phyloP scores from a whole-genome alignment of 208 protist species.

The Phytomonas francai region DNA sequence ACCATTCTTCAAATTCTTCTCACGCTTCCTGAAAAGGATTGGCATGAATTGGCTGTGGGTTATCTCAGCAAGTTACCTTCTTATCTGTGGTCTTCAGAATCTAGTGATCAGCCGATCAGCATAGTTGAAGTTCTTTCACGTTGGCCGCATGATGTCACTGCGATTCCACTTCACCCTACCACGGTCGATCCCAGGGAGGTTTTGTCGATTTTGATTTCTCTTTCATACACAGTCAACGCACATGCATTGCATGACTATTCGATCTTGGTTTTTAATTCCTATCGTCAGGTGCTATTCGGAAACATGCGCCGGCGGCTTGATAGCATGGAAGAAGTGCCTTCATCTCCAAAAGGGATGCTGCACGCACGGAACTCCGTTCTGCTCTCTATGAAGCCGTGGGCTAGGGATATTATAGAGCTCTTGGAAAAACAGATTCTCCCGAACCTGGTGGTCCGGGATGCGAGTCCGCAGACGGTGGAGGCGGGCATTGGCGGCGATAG shows the following conservation, averaged over 20 bases:
- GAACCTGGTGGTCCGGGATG: neutral
- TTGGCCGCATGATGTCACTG: neutral
- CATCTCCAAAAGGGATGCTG: neutral
- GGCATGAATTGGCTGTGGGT: neutral
- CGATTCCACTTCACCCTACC: neutral
- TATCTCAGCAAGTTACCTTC: neutral
- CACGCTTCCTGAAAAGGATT: neutral
- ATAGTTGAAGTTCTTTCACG: neutral
- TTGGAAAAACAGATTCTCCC: neutral
- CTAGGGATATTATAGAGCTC: neutral
- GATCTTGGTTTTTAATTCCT: neutral
- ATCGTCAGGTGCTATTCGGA: neutral
- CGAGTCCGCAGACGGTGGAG: neutral
- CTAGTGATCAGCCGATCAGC: neutral
- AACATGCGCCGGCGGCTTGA: neutral
- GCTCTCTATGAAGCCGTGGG: conserved; percentile 4
- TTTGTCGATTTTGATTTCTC: neutral
- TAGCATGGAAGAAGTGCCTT: neutral
- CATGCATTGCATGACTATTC: neutral
- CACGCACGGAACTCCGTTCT: neutral
- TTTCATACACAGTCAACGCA: neutral
- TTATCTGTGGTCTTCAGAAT: neutral
- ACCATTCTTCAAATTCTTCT: neutral
- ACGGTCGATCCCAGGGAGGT: neutral
- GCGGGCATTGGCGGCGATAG: neutral